Evolutionary conservation across 129 eudicot species (phyloP), one percentile per base, ranked within the genome.

Genomic region (Pulicaria dysenterica): DNA sequence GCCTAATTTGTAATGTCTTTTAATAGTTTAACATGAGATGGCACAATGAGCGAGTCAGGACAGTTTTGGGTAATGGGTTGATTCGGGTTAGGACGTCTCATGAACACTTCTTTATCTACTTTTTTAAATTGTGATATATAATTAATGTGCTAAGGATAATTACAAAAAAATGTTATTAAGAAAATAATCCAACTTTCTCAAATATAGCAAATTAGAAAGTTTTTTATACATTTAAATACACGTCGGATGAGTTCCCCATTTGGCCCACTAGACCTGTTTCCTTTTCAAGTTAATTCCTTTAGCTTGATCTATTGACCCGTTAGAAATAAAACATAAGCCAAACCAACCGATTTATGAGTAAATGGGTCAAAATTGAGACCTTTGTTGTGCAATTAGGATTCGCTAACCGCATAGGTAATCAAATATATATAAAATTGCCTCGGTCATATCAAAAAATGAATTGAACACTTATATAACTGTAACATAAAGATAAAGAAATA

Each of bases 401-500:
- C 3, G n/a, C 3, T 42, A 6, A 38, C 3, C 7, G 11, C 13
- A 63, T 56, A 62, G 49, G 68, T 24, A 38, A 12, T 40, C 6
- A n/a, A n/a, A n/a, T n/a, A n/a, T n/a, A n/a, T n/a, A n/a, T n/a
- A n/a, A n/a, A 62, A 62, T 43, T 43, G 9, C 47, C 9, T 36
- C 48, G 50, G 53, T 12, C 13, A 5, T 51, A 37, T 1, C 36
- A 10, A 38, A 39, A 15, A 48, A 53, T 56, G n/a, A n/a, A n/a
- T n/a, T n/a, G n/a, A n/a, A n/a, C n/a, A n/a, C n/a, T n/a, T n/a
- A 61, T 40, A 1, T 6, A 72, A 90, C 94, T 91, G 85, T 80
- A 54, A 87, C 80, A 66, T 82, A 53, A 73, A 69, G 72, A 56
- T 69, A 77, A 76, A 69, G 80, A 61, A 73, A 81, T 66, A n/a